Evolutionary conservation across 2,329 filamentous ascomycete species (phyloP).

Genomic region (Diaporthe eres): DNA sequence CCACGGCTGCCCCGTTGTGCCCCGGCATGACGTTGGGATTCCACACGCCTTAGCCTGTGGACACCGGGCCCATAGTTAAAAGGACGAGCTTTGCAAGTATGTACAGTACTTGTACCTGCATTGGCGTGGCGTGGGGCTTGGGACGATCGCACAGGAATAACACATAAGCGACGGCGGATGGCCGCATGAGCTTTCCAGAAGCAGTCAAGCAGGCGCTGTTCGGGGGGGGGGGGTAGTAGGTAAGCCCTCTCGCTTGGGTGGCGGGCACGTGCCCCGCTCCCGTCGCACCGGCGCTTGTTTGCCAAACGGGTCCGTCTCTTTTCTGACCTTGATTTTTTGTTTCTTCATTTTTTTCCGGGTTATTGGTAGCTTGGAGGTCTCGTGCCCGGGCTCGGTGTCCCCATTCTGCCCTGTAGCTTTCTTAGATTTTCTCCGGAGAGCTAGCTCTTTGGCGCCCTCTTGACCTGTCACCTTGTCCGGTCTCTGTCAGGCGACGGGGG

Average conservation of each 20-base stretch:
- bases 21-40: constrained; percentile 20
- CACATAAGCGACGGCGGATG: constrained; percentile 26
- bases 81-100: constrained; percentile 12
- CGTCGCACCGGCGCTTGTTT: constrained; percentile 18
- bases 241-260: background rate
- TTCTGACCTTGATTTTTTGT: background rate
- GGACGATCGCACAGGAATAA: constrained; percentile 31
- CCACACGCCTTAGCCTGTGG: background rate
- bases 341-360: background rate
- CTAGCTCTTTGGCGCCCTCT: background rate
- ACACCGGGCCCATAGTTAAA: constrained; percentile 1
- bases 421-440: background rate
- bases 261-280: constrained; percentile 28
- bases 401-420: background rate
- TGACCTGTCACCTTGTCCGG: constrained; percentile 8
- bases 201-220: constrained; percentile 11
- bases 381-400: constrained; percentile 19
- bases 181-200: constrained; percentile 32
- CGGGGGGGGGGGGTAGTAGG: background rate
- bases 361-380: background rate
- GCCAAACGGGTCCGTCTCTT: background rate
- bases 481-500: constrained; percentile 12
- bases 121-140: constrained; percentile 28
- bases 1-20: constrained; percentile 3
- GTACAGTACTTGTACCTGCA: constrained; percentile 23